Base-by-base conservation (phyloP, 768 basidiomycete genomes). In the Flagelloscypha sp. region DNA sequence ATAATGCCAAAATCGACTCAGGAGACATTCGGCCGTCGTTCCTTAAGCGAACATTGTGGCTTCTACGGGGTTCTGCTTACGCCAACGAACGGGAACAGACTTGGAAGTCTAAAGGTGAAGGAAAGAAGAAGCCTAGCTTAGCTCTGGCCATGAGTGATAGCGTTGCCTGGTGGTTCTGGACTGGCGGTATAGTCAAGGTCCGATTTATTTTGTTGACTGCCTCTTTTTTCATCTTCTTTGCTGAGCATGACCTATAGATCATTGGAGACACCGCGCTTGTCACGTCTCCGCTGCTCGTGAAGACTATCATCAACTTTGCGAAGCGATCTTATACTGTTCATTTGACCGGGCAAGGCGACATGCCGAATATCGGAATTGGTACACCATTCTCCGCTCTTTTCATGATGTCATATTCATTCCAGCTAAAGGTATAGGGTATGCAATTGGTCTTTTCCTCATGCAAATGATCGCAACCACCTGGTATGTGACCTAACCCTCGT, bases 141-240 rank as follows among this genome's bases (percentile, higher is more conserved):
- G 53, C 70, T 0, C 60, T 66, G 54, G 81, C 85, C 1, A 68
- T 88, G 58, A 86, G 85, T 48, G 84, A 86, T 51, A 77, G 76
- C 37, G 65, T 89, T 40, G 73, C 72, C 31, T 84, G 76, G 74
- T 78, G 71, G 64, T 83, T 87, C 50, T 89, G 87, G 87, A 62
- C 67, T 4, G 74, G 65, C 27, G 87, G 82, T 5, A 20, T 76
- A 1, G 50, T 73, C 35, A 72, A 74, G 45, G 55, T 74, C n/a
- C n/a, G n/a, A n/a, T n/a, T n/a, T n/a, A n/a, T n/a, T n/a, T n/a
- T n/a, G n/a, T n/a, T n/a, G n/a, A n/a, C n/a, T n/a, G n/a, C n/a
- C n/a, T n/a, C n/a, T n/a, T n/a, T n/a, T n/a, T n/a, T n/a, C n/a
- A n/a, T n/a, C n/a, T n/a, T n/a, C n/a, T n/a, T n/a, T n/a, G n/a